Conservation (phyloP, 352 stramenopile species). For the Phytophthora meadii region DNA sequence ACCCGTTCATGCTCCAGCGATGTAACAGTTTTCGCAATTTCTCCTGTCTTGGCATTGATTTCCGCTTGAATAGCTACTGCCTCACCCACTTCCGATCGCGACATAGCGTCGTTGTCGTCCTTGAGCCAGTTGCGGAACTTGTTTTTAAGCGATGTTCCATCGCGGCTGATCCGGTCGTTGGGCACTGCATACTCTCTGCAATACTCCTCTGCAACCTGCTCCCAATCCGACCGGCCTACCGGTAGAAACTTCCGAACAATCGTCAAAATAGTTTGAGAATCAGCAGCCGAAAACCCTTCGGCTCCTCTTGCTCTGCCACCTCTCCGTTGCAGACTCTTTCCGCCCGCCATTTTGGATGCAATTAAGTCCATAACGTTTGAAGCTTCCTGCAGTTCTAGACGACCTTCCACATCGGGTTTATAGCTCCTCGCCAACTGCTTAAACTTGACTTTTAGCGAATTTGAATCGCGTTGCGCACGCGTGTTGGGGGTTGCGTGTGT, state of each 20-base stretch:
- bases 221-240: slow-evolving; percentile 27
- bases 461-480: slow-evolving; percentile 30
- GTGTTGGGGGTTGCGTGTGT: slow-evolving; percentile 34
- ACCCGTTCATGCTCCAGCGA: slow-evolving; percentile 1
- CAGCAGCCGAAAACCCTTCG: slow-evolving; percentile 34
- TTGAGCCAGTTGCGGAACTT: slow-evolving; percentile 42
- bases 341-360: slow-evolving; percentile 28
- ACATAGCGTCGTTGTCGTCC: slow-evolving; percentile 8
- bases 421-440: slow-evolving; percentile 35
- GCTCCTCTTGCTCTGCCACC: slow-evolving; percentile 33
- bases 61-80: slow-evolving; percentile 23
- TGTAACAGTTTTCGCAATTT: slow-evolving; percentile 5
- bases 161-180: slow-evolving; percentile 24
- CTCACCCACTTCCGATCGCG: slow-evolving; percentile 22
- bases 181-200: slow-evolving; percentile 28
- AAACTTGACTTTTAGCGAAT: slow-evolving; percentile 39
- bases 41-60: slow-evolving; percentile 27
- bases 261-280: slow-evolving; percentile 27
- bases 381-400: slow-evolving; percentile 26
- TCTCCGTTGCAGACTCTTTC: slow-evolving; percentile 28
- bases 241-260: slow-evolving; percentile 27
- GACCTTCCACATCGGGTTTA: slow-evolving; percentile 1
- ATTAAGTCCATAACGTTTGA: slow-evolving; percentile 22
- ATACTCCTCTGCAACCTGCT: slow-evolving; percentile 36
- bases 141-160: slow-evolving; percentile 39